Evolutionary conservation across 2,329 filamentous ascomycete species (phyloP).

Genomic region (Trichoderma sp.): DNA sequence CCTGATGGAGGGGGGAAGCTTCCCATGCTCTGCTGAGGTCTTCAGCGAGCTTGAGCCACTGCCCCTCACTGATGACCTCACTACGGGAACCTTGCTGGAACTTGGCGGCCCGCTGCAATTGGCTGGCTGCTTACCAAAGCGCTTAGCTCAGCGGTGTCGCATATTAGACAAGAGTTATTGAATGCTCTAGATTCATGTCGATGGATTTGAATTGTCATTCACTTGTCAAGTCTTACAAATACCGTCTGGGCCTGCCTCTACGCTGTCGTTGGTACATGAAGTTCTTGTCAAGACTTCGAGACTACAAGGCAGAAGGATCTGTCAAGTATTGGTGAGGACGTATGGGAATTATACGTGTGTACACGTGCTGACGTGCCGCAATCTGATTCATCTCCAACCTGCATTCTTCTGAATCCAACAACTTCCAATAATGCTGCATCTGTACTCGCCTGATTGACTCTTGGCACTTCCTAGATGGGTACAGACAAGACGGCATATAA

Average conservation of each 20-base stretch:
- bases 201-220: background rate
- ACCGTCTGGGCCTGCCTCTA: background rate
- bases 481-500: background rate
- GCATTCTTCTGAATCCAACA: background rate
- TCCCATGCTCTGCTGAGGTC: background rate
- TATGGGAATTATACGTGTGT: background rate
- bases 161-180: background rate
- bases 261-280: background rate
- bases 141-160: background rate
- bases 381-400: background rate
- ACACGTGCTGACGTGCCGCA: background rate
- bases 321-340: no score
- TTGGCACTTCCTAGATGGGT: no score
- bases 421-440: constrained; percentile 6
- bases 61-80: constrained; percentile 21
- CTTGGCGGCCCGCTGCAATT: background rate
- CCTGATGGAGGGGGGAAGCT: background rate
- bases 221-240: background rate
- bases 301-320: background rate
- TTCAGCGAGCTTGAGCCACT: background rate
- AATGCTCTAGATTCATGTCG: background rate
- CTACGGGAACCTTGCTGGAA: background rate
- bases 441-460: background rate
- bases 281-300: no score
- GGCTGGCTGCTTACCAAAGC: constrained; percentile 1